A percentile compares a stretch with the other conserved stretches of the same genome.
phyloP scores from a whole-genome alignment of 192 early-diverging fungal genomes.

The Coemansia sp. region DNA sequence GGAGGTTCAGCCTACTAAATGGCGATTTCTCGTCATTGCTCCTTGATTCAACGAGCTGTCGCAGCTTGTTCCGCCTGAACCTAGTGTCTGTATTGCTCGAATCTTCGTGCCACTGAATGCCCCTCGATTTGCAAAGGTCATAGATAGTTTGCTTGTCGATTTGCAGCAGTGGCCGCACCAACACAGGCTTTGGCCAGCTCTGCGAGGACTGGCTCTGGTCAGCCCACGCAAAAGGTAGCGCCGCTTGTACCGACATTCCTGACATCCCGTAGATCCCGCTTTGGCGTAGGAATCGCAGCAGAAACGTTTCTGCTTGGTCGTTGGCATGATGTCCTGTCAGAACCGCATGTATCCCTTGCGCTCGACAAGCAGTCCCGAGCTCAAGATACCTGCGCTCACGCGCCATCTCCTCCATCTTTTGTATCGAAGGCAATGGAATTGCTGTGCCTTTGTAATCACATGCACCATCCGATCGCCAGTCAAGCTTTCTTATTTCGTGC shows the following conservation, averaged over 20 bases:
- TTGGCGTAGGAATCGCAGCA: slow-evolving; percentile 38
- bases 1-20: slow-evolving; percentile 14
- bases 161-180: slow-evolving; percentile 44
- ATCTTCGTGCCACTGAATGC: slow-evolving; percentile 48
- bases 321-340: slow-evolving; percentile 51
- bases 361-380: slow-evolving; percentile 12
- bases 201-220: not conserved
- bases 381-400: slow-evolving; percentile 36
- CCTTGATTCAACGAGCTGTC: slow-evolving; percentile 22
- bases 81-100: slow-evolving; percentile 37
- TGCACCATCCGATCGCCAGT: slow-evolving; percentile 8
- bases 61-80: slow-evolving; percentile 38
- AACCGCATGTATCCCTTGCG: slow-evolving; percentile 16
- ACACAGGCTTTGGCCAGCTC: not conserved
- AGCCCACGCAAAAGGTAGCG: slow-evolving; percentile 7
- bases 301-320: slow-evolving; percentile 55
- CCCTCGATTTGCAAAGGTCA: slow-evolving; percentile 14
- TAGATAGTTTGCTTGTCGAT: slow-evolving; percentile 32
- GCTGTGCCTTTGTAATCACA: not conserved
- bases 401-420: slow-evolving; percentile 43
- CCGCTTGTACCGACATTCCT: slow-evolving; percentile 27
- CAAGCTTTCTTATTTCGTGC: slow-evolving; percentile 26
- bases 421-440: slow-evolving; percentile 9
- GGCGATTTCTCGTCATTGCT: slow-evolving; percentile 13
- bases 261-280: slow-evolving; percentile 48